A percentile compares a stretch with the other conserved stretches of the same genome.
Conservation (phyloP, 139 green algal species). For the Micromonas commoda region DNA sequence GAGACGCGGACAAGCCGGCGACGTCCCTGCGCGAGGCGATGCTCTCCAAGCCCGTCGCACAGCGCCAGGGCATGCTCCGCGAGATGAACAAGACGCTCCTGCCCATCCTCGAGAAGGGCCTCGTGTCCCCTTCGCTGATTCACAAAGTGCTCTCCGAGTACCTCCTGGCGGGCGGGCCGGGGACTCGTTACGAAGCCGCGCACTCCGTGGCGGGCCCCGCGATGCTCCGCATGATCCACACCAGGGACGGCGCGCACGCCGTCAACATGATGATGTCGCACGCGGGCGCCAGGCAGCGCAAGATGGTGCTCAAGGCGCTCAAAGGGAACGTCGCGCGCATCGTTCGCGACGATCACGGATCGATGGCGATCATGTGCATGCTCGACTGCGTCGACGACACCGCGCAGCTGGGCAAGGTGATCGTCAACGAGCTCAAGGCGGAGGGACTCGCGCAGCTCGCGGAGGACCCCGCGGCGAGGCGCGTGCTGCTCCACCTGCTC, state of each 20-base stretch:
- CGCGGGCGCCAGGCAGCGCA: constrained; percentile 32
- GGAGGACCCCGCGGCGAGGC: not conserved
- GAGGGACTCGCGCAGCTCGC: not conserved
- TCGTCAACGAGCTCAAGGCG: constrained; percentile 22
- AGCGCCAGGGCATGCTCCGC: constrained; percentile 33
- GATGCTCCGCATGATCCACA: constrained; percentile 49
- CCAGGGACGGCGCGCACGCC: constrained; percentile 34
- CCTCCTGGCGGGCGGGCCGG: constrained; percentile 19
- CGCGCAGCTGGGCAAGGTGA: constrained; percentile 32
- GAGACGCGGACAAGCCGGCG: not conserved
- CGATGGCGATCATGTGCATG: constrained; percentile 34
- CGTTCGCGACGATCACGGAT: constrained; percentile 35
- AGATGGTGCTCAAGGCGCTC: constrained; percentile 43
- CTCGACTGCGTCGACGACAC: constrained; percentile 45
- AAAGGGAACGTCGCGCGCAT: constrained; percentile 41
- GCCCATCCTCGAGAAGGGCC: constrained; percentile 47
- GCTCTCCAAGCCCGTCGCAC: not conserved
- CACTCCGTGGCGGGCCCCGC: constrained; percentile 30
- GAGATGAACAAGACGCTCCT: constrained; percentile 34
- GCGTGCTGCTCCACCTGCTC: constrained; percentile 15
- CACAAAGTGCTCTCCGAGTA: constrained; percentile 40
- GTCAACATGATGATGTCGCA: constrained; percentile 19
- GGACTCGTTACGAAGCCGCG: not conserved
- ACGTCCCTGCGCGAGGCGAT: not conserved
- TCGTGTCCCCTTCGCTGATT: constrained; percentile 43